phyloP scores from a whole-genome alignment of 2,329 filamentous ascomycete species.

The Ascochyta koolunga region DNA sequence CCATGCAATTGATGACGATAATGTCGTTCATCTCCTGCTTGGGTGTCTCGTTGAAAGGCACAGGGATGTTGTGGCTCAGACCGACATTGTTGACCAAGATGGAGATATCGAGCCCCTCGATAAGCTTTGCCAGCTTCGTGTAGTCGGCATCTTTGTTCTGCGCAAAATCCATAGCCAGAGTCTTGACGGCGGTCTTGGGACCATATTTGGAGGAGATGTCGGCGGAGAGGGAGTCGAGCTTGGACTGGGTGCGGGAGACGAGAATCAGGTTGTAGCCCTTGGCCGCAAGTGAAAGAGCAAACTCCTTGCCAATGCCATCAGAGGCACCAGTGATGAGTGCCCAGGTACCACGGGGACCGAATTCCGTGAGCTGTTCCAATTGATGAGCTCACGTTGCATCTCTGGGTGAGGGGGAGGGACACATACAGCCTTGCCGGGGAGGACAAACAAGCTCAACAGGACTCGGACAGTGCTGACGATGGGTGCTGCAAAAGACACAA shows the following conservation, averaged over 20 bases:
- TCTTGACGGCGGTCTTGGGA: slow-evolving; percentile 71
- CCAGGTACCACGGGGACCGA: slow-evolving; percentile 91
- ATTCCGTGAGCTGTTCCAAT: slow-evolving; percentile 72
- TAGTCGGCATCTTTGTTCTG: slow-evolving; percentile 82
- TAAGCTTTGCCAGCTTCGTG: slow-evolving; percentile 69
- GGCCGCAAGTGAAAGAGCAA: slow-evolving; percentile 83
- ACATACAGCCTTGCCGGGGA: slow-evolving; percentile 56
- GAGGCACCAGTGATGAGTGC: slow-evolving; percentile 93
- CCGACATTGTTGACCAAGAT: slow-evolving; percentile 98
- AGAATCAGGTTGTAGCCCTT: slow-evolving; percentile 96
- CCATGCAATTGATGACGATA: slow-evolving; percentile 92
- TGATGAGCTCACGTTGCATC: background rate
- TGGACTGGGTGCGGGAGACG: slow-evolving; percentile 92
- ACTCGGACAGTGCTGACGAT: slow-evolving; percentile 56
- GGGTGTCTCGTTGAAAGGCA: slow-evolving; percentile 81
- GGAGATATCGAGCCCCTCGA: slow-evolving; percentile 77
- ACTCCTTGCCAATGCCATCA: slow-evolving; percentile 97
- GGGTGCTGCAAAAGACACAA: slow-evolving; percentile 39
- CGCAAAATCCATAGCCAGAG: slow-evolving; percentile 89
- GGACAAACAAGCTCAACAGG: slow-evolving; percentile 56
- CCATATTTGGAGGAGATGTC: slow-evolving; percentile 76
- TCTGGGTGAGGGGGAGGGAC: background rate
- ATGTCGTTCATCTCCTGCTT: slow-evolving; percentile 85
- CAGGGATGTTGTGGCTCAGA: slow-evolving; percentile 89
- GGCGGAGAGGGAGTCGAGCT: slow-evolving; percentile 76